Evolutionary conservation across 306 rosid species (phyloP).

Genomic region (Calophaca sinica): DNA sequence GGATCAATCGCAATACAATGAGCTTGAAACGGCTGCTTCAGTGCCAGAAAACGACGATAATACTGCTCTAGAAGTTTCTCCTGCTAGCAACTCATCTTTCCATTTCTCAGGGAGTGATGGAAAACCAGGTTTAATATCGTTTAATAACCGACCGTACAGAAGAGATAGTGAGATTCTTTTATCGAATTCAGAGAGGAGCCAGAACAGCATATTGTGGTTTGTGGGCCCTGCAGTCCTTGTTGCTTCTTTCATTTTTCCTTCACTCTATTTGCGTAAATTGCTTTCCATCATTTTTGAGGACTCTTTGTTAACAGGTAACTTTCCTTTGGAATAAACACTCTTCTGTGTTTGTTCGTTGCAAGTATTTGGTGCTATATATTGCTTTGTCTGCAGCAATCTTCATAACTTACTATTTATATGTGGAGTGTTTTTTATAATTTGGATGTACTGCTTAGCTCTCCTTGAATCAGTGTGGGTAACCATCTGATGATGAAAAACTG

Average conservation of each 20-base stretch:
- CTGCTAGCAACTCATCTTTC: slow-evolving; percentile 53
- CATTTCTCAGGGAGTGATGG: slow-evolving; percentile 67
- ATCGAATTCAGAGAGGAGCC: slow-evolving; percentile 56
- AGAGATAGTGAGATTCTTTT: slow-evolving; percentile 52
- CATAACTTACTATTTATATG: slow-evolving; percentile 10
- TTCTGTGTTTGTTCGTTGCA: slow-evolving; percentile 20
- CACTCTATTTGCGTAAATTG: slow-evolving; percentile 83
- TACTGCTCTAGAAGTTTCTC: slow-evolving; percentile 53
- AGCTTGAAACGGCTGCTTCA: slow-evolving; percentile 50
- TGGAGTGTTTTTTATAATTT: slow-evolving; percentile 13
- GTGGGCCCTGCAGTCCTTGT: slow-evolving; percentile 89
- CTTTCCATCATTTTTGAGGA: slow-evolving; percentile 89
- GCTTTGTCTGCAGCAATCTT: slow-evolving; percentile 26
- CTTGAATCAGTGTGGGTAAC: slow-evolving; percentile 29
- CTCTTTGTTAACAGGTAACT: slow-evolving; percentile 84
- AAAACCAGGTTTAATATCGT: slow-evolving; percentile 83
- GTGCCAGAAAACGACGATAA: slow-evolving; percentile 54
- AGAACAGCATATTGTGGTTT: slow-evolving; percentile 76
- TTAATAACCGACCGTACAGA: slow-evolving; percentile 72
- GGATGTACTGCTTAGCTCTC: slow-evolving; percentile 27
- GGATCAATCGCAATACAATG: slow-evolving; percentile 62
- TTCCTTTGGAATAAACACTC: slow-evolving; percentile 34
- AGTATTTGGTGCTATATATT: slow-evolving; percentile 29
- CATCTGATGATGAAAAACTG: slow-evolving; percentile 31
- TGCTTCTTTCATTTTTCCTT: slow-evolving; percentile 93